A percentile compares a stretch with the other conserved stretches of the same genome.
These are phyloP conservation scores for Nakazawaea anatomiae DNA, from an alignment of 805 yeast genomes.

Conservation along the genomic window DNA sequence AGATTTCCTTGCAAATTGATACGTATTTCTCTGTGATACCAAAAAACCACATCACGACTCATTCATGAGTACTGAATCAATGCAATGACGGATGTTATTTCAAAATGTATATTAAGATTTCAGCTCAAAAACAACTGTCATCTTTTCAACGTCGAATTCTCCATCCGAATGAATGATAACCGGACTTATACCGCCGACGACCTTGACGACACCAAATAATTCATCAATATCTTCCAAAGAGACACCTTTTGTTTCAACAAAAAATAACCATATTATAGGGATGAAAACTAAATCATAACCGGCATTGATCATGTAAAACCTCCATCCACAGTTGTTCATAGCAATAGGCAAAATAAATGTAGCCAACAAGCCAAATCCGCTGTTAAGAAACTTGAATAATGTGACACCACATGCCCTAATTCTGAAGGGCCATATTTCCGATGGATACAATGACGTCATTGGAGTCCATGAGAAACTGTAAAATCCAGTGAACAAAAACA, in stretches of 20 bases:
- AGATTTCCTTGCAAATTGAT: too few species aligned
- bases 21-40: too few species aligned
- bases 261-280: slow-evolving; percentile 17
- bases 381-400: slow-evolving; percentile 17
- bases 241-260: slow-evolving; percentile 21
- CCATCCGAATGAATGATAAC: too few species aligned
- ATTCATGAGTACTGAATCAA: too few species aligned
- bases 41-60: too few species aligned
- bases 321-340: slow-evolving; percentile 17
- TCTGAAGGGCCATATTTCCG: slow-evolving; percentile 19
- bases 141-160: too few species aligned
- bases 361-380: slow-evolving; percentile 20
- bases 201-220: not conserved
- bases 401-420: slow-evolving; percentile 23
- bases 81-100: too few species aligned
- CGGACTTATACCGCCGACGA: too few species aligned
- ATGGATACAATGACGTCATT: slow-evolving; percentile 21
- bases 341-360: slow-evolving; percentile 26
- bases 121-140: too few species aligned
- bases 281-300: slow-evolving; percentile 18
- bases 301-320: slow-evolving; percentile 20
- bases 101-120: too few species aligned
- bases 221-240: slow-evolving; percentile 18
- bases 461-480: slow-evolving; percentile 23
- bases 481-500: slow-evolving; percentile 18